These are phyloP conservation scores for Podaxis sp. DNA, from an alignment of 768 basidiomycete genomes.

Conservation along the genomic window DNA sequence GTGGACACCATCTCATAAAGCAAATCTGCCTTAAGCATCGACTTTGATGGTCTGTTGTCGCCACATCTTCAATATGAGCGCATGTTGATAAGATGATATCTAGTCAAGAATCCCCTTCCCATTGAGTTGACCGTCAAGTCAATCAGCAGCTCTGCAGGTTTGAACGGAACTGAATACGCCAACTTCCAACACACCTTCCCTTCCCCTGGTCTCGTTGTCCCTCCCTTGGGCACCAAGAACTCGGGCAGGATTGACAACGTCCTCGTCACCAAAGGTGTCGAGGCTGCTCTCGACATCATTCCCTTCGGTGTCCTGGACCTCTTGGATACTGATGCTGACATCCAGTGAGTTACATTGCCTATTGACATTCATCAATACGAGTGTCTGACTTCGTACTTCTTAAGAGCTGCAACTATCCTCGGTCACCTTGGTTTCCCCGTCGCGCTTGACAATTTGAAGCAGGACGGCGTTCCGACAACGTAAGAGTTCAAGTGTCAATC, in stretches of 20 bases:
- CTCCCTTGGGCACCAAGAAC: conserved; percentile 49
- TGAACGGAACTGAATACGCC: conserved; percentile 56
- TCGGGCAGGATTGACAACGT: conserved; percentile 59
- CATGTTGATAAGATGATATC: neutral
- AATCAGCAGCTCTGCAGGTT: conserved; percentile 40
- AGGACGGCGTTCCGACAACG: conserved; percentile 1
- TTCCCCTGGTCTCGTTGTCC: conserved; percentile 50
- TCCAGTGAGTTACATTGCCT: conserved; percentile 30
- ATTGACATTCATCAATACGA: neutral
- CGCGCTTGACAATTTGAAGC: conserved; percentile 2
- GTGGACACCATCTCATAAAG: neutral
- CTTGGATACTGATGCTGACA: conserved; percentile 31
- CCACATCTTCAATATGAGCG: neutral
- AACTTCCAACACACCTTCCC: conserved; percentile 58
- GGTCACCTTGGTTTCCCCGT: conserved; percentile 9
- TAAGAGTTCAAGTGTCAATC: neutral
- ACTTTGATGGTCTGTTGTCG: conserved; percentile 31
- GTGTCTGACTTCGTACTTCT: neutral
- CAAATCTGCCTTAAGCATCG: conserved; percentile 23
- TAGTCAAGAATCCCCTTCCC: conserved; percentile 42
- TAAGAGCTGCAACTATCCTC: conserved; percentile 2
- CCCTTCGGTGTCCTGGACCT: conserved; percentile 55
- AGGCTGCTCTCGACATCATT: conserved; percentile 50
- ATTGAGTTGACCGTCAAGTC: conserved; percentile 45
- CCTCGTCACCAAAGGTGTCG: conserved; percentile 49